phyloP scores from a whole-genome alignment of 257 asterid species.

The Voacanga thouarsii region DNA sequence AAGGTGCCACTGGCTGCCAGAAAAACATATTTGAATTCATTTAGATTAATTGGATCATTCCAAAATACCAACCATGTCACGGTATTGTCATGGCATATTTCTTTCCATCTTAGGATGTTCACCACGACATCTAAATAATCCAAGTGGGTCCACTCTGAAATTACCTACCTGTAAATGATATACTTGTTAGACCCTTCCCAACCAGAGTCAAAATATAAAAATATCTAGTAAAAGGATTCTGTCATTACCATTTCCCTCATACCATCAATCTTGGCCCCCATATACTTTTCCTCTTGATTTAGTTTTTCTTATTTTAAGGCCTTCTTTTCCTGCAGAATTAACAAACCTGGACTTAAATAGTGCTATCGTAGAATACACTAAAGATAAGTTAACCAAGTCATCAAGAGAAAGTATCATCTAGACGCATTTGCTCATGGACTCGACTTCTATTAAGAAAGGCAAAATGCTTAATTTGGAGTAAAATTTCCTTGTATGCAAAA shows the following conservation, averaged over 20 bases:
- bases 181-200: constrained; percentile 22
- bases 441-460: background rate
- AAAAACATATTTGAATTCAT: constrained; percentile 86
- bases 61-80: constrained; percentile 98
- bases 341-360: background rate
- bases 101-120: constrained; percentile 99
- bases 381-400: background rate
- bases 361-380: background rate
- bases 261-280: constrained; percentile 89
- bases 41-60: constrained; percentile 89
- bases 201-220: background rate
- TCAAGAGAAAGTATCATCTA: background rate
- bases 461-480: background rate
- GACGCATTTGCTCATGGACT: background rate
- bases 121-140: constrained; percentile 96
- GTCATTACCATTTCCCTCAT: constrained; percentile 80
- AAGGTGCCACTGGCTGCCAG: constrained; percentile 93
- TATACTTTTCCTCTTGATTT: constrained; percentile 86
- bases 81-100: constrained; percentile 86
- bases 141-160: constrained; percentile 99
- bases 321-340: constrained; percentile 75
- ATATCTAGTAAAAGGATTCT: background rate
- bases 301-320: constrained; percentile 74
- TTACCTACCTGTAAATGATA: constrained; percentile 79
- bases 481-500: background rate